phyloP scores from a whole-genome alignment of 768 basidiomycete genomes.

The Boletus reticuloceps region DNA sequence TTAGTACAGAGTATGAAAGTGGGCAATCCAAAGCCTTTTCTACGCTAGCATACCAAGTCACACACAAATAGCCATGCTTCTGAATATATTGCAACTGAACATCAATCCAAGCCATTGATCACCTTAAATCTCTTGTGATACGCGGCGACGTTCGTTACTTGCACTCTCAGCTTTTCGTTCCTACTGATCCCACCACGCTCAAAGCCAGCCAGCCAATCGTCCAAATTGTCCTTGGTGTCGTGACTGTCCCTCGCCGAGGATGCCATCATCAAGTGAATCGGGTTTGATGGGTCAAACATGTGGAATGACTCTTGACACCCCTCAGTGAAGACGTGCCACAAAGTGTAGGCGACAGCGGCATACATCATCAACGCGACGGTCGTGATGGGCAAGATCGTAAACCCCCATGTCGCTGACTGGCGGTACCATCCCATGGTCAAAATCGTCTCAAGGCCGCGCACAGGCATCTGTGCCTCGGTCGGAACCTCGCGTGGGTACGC shows the following conservation, averaged over 20 bases:
- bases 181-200: neutral
- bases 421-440: conserved; percentile 3
- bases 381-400: conserved; percentile 5
- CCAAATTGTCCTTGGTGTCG: neutral
- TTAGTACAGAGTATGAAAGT: too few relatives aligned
- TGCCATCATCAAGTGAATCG: conserved; percentile 3
- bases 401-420: neutral
- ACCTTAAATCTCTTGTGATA: conserved; percentile 3
- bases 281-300: conserved; percentile 6
- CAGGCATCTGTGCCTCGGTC: neutral
- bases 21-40: too few relatives aligned
- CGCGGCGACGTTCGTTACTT: neutral
- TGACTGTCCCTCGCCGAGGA: neutral
- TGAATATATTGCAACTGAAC: too few relatives aligned
- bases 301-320: neutral
- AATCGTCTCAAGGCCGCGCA: neutral
- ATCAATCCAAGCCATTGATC: neutral
- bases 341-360: conserved; percentile 4
- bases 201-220: neutral
- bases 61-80: too few relatives aligned
- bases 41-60: too few relatives aligned
- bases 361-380: conserved; percentile 4
- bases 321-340: neutral
- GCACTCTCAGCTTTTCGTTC: conserved; percentile 1
- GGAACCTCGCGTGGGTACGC: neutral